Evolutionary conservation across 2,329 filamentous ascomycete genomes (phyloP), one percentile per base, ranked within the genome.

Genomic region (Scleromitrula shiraiana): DNA sequence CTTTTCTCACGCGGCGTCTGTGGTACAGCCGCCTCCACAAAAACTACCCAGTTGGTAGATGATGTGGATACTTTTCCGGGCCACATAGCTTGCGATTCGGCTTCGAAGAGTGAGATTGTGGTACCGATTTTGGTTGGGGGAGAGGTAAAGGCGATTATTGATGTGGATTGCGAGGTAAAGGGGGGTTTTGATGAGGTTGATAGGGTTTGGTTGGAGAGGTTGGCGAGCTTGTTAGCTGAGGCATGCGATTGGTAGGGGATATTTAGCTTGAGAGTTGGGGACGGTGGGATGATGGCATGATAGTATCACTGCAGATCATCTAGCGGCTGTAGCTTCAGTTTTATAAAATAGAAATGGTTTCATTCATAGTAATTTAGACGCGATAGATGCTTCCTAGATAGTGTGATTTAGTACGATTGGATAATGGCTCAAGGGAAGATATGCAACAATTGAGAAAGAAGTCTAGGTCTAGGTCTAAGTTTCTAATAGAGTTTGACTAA

Each of bases 51-150:
- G 67, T 64, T 89, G 6, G 75, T 84, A 0, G 67, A 71, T 10
- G 81, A 93, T 63, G 85, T 93, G 7, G 81, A 87, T 36, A 61
- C 68, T 43, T 91, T 91, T 60, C 83, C 84, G 0, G 86, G 85
- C 2, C 87, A 91, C 63, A 90, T 93, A 61, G 85, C 87, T 8
- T 91, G 87, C 63, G 87, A 93, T 64, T 77, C 78, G 4, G 82
- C 79, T 49, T 87, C 79, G 59, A 77, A 72, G 68, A 90, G 86
- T 62, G 87, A 93, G 70, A 82, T 93, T 62, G 87, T 93, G 15
- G 86, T 91, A 41, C 87, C 87, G 2, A 76, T 91, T 52, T 55
- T 53, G 54, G 58, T 42, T 50, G 60, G 56, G 7, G 60, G 54
- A 20, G 70, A 76, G 68, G 68, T 84, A 5, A 80, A 85, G 19